Conservation (phyloP, 2,329 filamentous ascomycete genomes). For the Juglanconis oblonga region DNA sequence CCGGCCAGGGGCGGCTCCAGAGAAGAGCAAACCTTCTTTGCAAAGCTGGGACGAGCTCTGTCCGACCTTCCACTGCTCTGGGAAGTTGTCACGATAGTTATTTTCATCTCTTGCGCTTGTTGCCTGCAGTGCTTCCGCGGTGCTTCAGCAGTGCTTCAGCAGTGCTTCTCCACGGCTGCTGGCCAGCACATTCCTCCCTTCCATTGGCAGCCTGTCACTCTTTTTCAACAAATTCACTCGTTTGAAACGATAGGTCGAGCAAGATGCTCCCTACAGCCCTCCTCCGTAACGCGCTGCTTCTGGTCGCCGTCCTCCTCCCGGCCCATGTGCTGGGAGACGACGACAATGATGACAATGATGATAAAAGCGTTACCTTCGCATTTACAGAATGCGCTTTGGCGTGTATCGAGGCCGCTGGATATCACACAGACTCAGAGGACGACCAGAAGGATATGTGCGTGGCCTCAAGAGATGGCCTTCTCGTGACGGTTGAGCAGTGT, state of each 20-base stretch:
- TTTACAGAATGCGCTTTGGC: constrained; percentile 14
- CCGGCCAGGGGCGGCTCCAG: background rate
- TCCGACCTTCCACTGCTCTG: constrained; percentile 5
- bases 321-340: constrained; percentile 1
- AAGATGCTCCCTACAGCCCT: constrained; percentile 11
- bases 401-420: constrained; percentile 9
- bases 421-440: constrained; percentile 10
- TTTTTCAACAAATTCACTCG: background rate
- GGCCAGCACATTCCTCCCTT: constrained; percentile 13
- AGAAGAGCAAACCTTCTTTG: background rate
- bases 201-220: background rate
- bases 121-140: constrained; percentile 16
- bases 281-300: constrained; percentile 7
- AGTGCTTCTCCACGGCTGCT: constrained; percentile 17
- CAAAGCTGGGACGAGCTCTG: background rate
- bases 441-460: constrained; percentile 15
- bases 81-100: constrained; percentile 6
- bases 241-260: constrained; percentile 1
- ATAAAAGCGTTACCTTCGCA: constrained; percentile 6
- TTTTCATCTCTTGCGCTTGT: constrained; percentile 5
- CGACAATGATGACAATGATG: background rate
- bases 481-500: constrained; percentile 4
- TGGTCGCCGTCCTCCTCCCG: constrained; percentile 1
- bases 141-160: constrained; percentile 18
- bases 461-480: constrained; percentile 12